Conservation (phyloP, 805 yeast genomes). For the Danielia reshetovae region DNA sequence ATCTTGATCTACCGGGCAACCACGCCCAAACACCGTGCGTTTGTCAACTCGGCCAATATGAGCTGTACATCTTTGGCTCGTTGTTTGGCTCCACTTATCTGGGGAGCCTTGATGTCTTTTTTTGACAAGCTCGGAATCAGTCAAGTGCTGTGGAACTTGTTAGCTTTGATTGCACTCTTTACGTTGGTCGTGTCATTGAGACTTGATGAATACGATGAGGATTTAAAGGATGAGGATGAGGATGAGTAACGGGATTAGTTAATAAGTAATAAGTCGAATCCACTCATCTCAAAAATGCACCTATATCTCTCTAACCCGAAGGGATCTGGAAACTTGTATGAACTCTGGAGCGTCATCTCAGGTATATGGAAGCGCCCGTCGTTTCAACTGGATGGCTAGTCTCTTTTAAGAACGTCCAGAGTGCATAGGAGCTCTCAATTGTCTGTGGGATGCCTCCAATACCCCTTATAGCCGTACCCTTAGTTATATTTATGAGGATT, state of each 20-base stretch:
- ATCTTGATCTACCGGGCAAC: constrained; percentile 54
- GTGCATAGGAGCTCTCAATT: too few species aligned
- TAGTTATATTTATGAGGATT: too few species aligned
- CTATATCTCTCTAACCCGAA: too few species aligned
- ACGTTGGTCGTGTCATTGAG: constrained; percentile 9
- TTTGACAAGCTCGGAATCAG: constrained; percentile 23
- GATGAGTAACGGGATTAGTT: background rate
- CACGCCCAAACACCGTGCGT: constrained; percentile 51
- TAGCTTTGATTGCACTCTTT: constrained; percentile 20
- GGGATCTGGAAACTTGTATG: too few species aligned
- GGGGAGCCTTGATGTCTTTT: constrained; percentile 45
- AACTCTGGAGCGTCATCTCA: too few species aligned
- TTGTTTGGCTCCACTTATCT: constrained; percentile 51
- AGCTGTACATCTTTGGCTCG: constrained; percentile 53
- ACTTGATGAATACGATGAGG: constrained; percentile 15
- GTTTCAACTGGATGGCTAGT: too few species aligned
- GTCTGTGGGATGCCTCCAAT: too few species aligned
- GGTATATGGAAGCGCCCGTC: too few species aligned
- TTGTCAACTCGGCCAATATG: constrained; percentile 55
- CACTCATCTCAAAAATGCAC: too few species aligned
- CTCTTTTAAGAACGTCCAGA: too few species aligned
- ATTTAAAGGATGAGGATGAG: constrained; percentile 3
- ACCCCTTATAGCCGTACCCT: too few species aligned
- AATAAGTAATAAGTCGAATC: too few species aligned
- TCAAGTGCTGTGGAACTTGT: constrained; percentile 29